Base-by-base conservation (phyloP, 2,329 filamentous ascomycete species). In the Penicillium sp. region DNA sequence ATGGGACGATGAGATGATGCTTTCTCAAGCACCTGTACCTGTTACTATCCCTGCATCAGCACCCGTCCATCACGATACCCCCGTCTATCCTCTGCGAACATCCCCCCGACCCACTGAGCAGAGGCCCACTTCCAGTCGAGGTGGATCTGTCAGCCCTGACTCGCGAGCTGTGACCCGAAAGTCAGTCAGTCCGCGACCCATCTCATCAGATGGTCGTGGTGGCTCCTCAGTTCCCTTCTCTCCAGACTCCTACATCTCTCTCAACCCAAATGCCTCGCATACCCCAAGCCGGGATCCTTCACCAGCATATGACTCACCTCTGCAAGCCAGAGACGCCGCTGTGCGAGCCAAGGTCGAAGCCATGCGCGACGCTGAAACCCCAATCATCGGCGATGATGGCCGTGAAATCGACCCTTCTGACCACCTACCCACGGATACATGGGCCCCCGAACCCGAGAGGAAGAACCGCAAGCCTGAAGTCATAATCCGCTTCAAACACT, bases 361-460 rank as follows among this genome's bases (percentile, higher is more conserved):
- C 41, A 46, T 64, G 46, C 70, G 75, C 18, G 73, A 77, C 36
- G 65, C 45, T 4, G 54, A 76, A 33, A 79, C 77, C 2, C 80
- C 82, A 7, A 83, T 86, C 47, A 80, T 84, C 36, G 81, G 79
- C 14, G 81, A 81, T 60, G 80, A 83, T 61, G 82, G 82, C 13
- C 76, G 81, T 29, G 77, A 82, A 48, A 83, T 86, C 57, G 82
- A 86, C 64, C 82, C 82, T 4, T 83, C 81, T 0, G 82, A 86
- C 62, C 81, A 85, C 61, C 72, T 86, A 2, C 82, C 82, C 0
- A 74, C 82, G 3, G 78, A 83, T 53, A 81, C 80, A 2, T 86
- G 82, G 82, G 82, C 82, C 0, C 82, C 82, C 0, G 82, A 86
- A 59, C 82, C 82, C 2, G 80, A 83, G 55, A 75, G 76, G 33